Percentiles rank a stretch among this genome's conserved stretches.
Evolutionary conservation across 768 basidiomycete genomes (phyloP).

Genomic region (Collybia nuda): DNA sequence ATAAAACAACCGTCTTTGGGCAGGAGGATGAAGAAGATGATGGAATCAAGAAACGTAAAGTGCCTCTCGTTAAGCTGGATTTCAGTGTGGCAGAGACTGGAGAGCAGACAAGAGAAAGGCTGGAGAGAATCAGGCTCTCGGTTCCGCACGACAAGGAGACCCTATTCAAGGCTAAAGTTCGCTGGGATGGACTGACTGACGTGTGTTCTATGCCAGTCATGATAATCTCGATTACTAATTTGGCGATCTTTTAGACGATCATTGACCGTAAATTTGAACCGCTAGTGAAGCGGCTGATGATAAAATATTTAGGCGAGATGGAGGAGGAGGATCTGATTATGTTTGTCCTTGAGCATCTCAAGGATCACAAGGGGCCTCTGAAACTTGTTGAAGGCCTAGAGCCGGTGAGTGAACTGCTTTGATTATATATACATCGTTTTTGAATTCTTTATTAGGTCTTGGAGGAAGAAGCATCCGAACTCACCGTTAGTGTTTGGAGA

Average conservation of each 20-base stretch:
- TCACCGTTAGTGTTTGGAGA: slow-evolving; percentile 82
- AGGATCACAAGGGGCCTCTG: slow-evolving; percentile 83
- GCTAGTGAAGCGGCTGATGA: slow-evolving; percentile 79
- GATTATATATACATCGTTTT: neutral
- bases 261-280: slow-evolving; percentile 88
- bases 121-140: slow-evolving; percentile 73
- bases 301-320: slow-evolving; percentile 86
- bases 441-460: slow-evolving; percentile 59
- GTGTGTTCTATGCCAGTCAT: slow-evolving; percentile 41
- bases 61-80: slow-evolving; percentile 87
- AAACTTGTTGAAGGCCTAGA: slow-evolving; percentile 90
- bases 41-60: slow-evolving; percentile 77
- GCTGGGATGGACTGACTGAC: slow-evolving; percentile 90
- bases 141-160: slow-evolving; percentile 79
- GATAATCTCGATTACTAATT: neutral
- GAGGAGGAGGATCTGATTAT: slow-evolving; percentile 94
- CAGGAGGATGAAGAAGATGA: slow-evolving; percentile 90
- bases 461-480: slow-evolving; percentile 86
- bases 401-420: slow-evolving; percentile 60
- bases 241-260: slow-evolving; percentile 47
- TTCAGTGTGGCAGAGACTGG: slow-evolving; percentile 79
- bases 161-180: slow-evolving; percentile 80
- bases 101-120: slow-evolving; percentile 74
- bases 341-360: slow-evolving; percentile 90
- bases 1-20: slow-evolving; percentile 67